Conservation (phyloP, 2,329 filamentous ascomycete species). For the Ascochyta rabiei region DNA sequence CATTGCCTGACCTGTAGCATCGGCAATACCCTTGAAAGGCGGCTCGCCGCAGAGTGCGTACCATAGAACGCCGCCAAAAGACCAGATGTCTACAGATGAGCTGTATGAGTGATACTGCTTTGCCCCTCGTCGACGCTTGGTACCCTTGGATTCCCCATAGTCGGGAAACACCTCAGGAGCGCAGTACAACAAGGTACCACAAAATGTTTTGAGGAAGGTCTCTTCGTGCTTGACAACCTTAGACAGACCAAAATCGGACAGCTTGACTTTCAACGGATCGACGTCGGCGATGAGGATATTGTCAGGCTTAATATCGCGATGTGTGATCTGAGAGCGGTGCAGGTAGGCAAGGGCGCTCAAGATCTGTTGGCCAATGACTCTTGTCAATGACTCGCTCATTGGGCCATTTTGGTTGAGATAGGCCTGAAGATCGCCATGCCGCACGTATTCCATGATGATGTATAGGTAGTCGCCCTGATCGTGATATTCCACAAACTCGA, state of each 20-base stretch:
- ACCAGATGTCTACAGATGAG: conserved; percentile 96
- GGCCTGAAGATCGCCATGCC: conserved; percentile 80
- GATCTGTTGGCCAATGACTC: conserved; percentile 75
- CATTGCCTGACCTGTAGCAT: conserved; percentile 78
- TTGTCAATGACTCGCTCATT: conserved; percentile 72
- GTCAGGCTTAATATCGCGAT: conserved; percentile 98
- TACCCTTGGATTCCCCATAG: conserved; percentile 69
- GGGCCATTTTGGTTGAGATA: conserved; percentile 67
- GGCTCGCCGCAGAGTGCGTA: conserved; percentile 79
- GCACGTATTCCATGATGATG: conserved; percentile 96
- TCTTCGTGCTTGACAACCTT: conserved; percentile 91
- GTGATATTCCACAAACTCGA: conserved; percentile 87
- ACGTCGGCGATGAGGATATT: conserved; percentile 85
- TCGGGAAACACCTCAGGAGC: conserved; percentile 95
- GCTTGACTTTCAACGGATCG: conserved; percentile 79
- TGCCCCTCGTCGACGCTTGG: conserved; percentile 65
- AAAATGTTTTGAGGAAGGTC: conserved; percentile 95
- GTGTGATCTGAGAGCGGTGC: conserved; percentile 86
- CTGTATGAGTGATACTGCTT: conserved; percentile 70
- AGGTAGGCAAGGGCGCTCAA: conserved; percentile 84
- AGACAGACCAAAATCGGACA: conserved; percentile 95
- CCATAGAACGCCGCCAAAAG: conserved; percentile 89
- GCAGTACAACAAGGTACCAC: conserved; percentile 93
- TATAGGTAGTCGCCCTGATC: conserved; percentile 82
- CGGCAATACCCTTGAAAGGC: conserved; percentile 79